Conservation (phyloP, 768 basidiomycete genomes). For the Galerina marginata region DNA sequence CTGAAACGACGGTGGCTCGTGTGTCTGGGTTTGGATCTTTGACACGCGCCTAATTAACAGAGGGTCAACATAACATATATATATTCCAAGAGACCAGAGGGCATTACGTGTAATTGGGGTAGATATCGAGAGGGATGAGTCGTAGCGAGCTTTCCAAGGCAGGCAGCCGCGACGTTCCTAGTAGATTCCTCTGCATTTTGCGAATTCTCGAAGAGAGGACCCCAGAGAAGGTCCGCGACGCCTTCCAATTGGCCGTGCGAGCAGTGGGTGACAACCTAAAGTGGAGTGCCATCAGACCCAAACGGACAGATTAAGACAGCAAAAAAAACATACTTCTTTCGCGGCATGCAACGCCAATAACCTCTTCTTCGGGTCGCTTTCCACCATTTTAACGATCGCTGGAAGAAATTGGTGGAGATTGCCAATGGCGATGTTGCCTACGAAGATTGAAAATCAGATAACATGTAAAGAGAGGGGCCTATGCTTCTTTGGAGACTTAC, state of each 20-base stretch:
- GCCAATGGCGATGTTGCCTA: slow-evolving; percentile 95
- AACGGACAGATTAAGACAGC: neutral
- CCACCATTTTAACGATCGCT: slow-evolving; percentile 76
- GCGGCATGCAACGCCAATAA: slow-evolving; percentile 89
- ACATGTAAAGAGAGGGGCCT: neutral
- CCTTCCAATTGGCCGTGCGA: slow-evolving; percentile 83
- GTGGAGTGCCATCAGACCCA: neutral
- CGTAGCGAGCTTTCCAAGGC: slow-evolving; percentile 93
- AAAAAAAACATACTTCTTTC: slow-evolving; percentile 70
- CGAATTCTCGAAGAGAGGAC: slow-evolving; percentile 89
- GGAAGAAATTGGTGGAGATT: slow-evolving; percentile 89
- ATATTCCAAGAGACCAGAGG: neutral
- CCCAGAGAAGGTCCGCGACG: slow-evolving; percentile 91
- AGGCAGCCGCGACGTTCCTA: slow-evolving; percentile 94
- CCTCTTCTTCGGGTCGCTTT: slow-evolving; percentile 78
- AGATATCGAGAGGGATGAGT: slow-evolving; percentile 91
- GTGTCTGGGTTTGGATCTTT: slow-evolving; percentile 71
- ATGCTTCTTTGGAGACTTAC: slow-evolving; percentile 42
- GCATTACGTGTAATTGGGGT: slow-evolving; percentile 85
- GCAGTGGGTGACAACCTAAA: slow-evolving; percentile 89
- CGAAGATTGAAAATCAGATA: neutral
- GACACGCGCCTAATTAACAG: slow-evolving; percentile 62
- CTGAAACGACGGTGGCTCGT: slow-evolving; percentile 88
- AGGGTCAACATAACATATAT: slow-evolving; percentile 4
- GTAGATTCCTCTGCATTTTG: slow-evolving; percentile 90